Evolutionary conservation across 2,329 filamentous ascomycete species (phyloP).

Genomic region (Verticillium isaacii): DNA sequence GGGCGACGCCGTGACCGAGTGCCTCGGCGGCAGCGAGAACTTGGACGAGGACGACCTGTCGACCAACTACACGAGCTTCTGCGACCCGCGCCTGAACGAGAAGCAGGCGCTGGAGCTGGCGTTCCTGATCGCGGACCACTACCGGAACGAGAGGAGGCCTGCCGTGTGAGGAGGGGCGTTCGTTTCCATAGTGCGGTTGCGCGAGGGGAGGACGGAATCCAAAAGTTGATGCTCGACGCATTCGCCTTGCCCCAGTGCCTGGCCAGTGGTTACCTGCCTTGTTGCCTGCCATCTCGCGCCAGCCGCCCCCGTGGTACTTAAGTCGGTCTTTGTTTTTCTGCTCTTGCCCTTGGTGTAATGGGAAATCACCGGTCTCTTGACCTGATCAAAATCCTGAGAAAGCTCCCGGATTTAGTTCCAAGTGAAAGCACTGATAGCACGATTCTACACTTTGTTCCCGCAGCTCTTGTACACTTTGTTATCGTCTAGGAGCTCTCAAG

Average conservation of each 20-base stretch:
- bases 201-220: neutral
- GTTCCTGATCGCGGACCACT: slow-evolving; percentile 87
- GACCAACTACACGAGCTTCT: slow-evolving; percentile 92
- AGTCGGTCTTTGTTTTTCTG: neutral
- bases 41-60: slow-evolving; percentile 84
- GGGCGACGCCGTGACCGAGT: slow-evolving; percentile 94
- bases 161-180: neutral
- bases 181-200: neutral
- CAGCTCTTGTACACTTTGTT: neutral
- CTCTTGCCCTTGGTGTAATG: neutral
- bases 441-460: neutral
- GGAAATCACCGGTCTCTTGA: neutral
- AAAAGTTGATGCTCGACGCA: neutral
- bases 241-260: neutral
- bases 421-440: neutral
- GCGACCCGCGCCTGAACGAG: slow-evolving; percentile 92
- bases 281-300: too few species aligned
- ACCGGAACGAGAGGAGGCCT: slow-evolving; percentile 32
- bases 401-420: neutral
- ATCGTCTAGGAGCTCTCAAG: neutral
- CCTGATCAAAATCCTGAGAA: neutral
- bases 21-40: slow-evolving; percentile 82
- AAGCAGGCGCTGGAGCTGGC: slow-evolving; percentile 95
- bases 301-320: too few species aligned
- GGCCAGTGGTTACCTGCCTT: neutral